Percentiles rank a stretch among this genome's conserved stretches.
Evolutionary conservation across 2,329 filamentous ascomycete genomes (phyloP).

Genomic region (Tolypocladium endophyticum): DNA sequence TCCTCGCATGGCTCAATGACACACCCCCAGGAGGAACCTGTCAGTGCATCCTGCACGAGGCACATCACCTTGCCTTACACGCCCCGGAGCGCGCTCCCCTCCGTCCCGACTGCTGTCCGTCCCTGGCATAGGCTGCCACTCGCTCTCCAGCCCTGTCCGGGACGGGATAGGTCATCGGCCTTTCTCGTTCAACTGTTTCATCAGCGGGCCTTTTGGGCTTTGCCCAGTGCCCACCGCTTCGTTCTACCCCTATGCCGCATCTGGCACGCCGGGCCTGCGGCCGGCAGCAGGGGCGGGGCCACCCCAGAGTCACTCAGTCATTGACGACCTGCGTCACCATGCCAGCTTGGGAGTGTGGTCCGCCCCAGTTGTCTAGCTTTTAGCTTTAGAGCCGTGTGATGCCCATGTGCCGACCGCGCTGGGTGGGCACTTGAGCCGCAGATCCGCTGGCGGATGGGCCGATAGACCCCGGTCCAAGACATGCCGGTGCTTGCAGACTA

Average conservation of each 20-base stretch:
- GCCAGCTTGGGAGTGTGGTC: background rate
- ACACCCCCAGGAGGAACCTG: background rate
- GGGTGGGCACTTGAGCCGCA: background rate
- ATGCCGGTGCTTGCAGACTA: background rate
- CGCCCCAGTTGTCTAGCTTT: background rate
- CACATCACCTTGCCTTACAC: background rate
- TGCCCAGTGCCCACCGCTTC: background rate
- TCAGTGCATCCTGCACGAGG: background rate
- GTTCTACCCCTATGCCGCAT: background rate
- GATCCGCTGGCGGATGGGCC: constrained; percentile 6
- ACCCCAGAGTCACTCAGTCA: background rate
- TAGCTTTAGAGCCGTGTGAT: background rate
- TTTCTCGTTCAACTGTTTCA: background rate
- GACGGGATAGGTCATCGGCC: background rate
- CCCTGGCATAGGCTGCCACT: background rate
- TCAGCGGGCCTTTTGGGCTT: background rate
- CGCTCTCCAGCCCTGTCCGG: background rate
- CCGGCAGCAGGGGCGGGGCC: background rate
- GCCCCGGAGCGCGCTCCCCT: background rate
- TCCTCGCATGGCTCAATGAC: background rate
- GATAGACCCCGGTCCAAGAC: background rate
- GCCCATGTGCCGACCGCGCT: background rate
- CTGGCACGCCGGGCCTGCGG: background rate
- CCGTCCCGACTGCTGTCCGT: background rate
- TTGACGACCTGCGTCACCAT: background rate